phyloP scores from a whole-genome alignment of 805 yeast genomes.

The Yamadazyma ubonensis region DNA sequence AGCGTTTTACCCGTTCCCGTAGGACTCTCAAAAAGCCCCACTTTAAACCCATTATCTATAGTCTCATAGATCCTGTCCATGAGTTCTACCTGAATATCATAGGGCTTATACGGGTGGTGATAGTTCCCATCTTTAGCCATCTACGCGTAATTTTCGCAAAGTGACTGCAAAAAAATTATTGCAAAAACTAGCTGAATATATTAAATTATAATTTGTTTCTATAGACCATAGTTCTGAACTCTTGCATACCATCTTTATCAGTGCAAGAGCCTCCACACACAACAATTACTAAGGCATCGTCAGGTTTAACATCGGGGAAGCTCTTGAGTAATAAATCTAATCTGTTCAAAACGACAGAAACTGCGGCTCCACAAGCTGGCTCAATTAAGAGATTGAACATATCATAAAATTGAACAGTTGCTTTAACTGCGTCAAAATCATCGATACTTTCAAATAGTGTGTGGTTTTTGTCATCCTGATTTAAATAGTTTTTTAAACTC shows the following conservation, averaged over 20 bases:
- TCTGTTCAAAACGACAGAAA: slow-evolving; percentile 21
- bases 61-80: slow-evolving; percentile 75
- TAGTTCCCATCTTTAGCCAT: slow-evolving; percentile 24
- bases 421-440: slow-evolving; percentile 29
- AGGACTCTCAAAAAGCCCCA: slow-evolving; percentile 88
- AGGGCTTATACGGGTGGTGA: slow-evolving; percentile 81
- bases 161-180: slow-evolving; percentile 8
- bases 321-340: slow-evolving; percentile 15
- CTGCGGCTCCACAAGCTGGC: slow-evolving; percentile 38
- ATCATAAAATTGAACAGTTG: slow-evolving; percentile 22
- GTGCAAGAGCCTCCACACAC: slow-evolving; percentile 33
- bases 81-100: slow-evolving; percentile 70
- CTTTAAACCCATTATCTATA: slow-evolving; percentile 51
- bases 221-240: slow-evolving; percentile 13
- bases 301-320: slow-evolving; percentile 17
- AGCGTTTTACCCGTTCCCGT: slow-evolving; percentile 95
- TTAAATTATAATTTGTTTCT: slow-evolving; percentile 11
- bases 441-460: slow-evolving; percentile 23
- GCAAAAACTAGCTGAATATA: background rate
- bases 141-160: background rate
- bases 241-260: slow-evolving; percentile 13
- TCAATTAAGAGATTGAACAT: slow-evolving; percentile 22
- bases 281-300: slow-evolving; percentile 27
- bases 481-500: slow-evolving; percentile 20
- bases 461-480: slow-evolving; percentile 12